phyloP scores from a whole-genome alignment of 228 moss, liverwort and hornwort genomes.

The Sphagnum magellanicum region DNA sequence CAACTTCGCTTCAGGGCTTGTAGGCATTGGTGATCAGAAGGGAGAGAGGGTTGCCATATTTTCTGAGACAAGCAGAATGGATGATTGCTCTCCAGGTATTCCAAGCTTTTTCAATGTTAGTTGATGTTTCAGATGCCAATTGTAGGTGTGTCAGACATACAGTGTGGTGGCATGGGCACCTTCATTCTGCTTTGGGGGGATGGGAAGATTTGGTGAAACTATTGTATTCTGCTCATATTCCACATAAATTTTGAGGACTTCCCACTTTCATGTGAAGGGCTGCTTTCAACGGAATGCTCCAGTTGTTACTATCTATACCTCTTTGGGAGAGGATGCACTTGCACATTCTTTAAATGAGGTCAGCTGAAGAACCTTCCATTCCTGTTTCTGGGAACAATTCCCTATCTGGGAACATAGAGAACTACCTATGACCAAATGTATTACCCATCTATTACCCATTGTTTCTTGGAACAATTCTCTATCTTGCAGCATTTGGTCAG shows the following conservation, averaged over 20 bases:
- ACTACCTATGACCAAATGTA: no score
- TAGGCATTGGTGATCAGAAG: conserved; percentile 55
- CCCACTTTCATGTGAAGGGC: conserved; percentile 34
- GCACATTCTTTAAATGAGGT: conserved; percentile 76
- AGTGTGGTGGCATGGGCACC: background rate
- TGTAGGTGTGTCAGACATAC: background rate
- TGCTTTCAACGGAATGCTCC: conserved; percentile 57
- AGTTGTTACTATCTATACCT: conserved; percentile 89
- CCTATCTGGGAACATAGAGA: no score
- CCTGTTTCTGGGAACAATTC: no score
- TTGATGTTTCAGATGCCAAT: conserved; percentile 3
- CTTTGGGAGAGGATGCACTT: conserved; percentile 83
- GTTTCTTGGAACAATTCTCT: no score
- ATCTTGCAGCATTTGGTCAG: no score
- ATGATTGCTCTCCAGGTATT: conserved; percentile 77
- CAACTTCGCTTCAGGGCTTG: conserved; percentile 69
- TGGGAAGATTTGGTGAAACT: no score
- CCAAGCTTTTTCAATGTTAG: background rate
- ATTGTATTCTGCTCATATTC: no score
- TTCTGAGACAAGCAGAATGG: conserved; percentile 94
- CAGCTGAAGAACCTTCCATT: background rate
- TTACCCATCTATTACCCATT: no score
- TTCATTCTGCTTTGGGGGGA: background rate
- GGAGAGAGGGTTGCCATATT: conserved; percentile 81
- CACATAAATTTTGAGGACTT: no score